phyloP scores from a whole-genome alignment of 306 rosid species.

The Mimosa pudica region DNA sequence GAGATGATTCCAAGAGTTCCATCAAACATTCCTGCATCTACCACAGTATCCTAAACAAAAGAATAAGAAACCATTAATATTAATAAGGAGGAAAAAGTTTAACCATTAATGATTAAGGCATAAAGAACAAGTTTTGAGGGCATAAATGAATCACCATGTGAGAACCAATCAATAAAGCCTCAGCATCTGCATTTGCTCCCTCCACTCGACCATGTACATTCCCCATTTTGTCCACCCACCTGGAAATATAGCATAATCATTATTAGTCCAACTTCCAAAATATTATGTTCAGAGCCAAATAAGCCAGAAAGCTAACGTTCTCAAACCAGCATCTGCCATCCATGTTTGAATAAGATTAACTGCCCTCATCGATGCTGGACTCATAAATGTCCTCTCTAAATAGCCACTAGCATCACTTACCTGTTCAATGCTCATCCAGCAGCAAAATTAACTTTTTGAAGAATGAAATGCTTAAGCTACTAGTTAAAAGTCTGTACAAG shows the following conservation, averaged over 20 bases:
- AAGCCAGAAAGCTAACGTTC: constrained; percentile 75
- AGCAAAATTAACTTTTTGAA: constrained; percentile 35
- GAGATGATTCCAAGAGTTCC: constrained; percentile 85
- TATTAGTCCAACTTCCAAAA: constrained; percentile 42
- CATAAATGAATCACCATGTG: constrained; percentile 63
- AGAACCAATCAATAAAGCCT: constrained; percentile 84
- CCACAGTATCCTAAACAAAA: constrained; percentile 74
- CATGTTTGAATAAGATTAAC: constrained; percentile 60
- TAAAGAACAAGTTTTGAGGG: background rate
- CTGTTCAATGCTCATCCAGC: constrained; percentile 41
- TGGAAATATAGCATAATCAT: constrained; percentile 49
- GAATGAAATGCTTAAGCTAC: constrained; percentile 12
- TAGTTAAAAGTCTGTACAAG: background rate
- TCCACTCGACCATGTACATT: constrained; percentile 83
- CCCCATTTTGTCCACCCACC: constrained; percentile 94
- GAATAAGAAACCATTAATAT: constrained; percentile 27
- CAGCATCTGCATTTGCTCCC: constrained; percentile 69
- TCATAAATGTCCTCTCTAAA: constrained; percentile 91
- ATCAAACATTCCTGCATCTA: constrained; percentile 94
- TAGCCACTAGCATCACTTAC: constrained; percentile 76
- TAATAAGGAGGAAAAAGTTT: background rate
- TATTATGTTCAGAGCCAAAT: constrained; percentile 8
- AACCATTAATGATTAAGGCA: constrained; percentile 16
- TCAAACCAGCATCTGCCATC: constrained; percentile 98
- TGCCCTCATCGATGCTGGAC: constrained; percentile 82